Conservation (phyloP, 2,329 filamentous ascomycete species). For the Colletotrichum sp. region DNA sequence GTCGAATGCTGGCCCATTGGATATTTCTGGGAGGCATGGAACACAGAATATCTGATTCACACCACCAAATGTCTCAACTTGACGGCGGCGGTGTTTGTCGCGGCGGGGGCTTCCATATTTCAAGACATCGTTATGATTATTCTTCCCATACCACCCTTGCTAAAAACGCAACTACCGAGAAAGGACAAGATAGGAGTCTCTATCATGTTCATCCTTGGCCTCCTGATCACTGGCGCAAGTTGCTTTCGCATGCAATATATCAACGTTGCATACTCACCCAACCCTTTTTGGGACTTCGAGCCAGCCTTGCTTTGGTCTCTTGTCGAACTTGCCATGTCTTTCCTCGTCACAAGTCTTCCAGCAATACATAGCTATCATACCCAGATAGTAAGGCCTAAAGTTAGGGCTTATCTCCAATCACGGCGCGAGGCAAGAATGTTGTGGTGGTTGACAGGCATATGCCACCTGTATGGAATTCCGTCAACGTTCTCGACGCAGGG, state of each 20-base stretch:
- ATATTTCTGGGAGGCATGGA: background rate
- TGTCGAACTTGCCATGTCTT: background rate
- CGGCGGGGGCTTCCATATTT: background rate
- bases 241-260: background rate
- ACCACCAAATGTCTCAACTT: slow-evolving; percentile 2
- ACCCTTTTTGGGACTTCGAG: slow-evolving; percentile 5
- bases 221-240: background rate
- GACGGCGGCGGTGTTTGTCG: background rate
- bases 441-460: slow-evolving; percentile 38
- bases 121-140: slow-evolving; percentile 2
- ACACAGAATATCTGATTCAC: background rate
- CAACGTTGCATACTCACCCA: background rate
- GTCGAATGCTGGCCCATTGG: background rate
- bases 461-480: slow-evolving; percentile 28
- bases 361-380: background rate
- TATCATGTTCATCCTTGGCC: background rate
- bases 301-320: background rate
- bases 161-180: background rate
- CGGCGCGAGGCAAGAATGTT: slow-evolving; percentile 27
- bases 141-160: background rate
- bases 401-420: background rate
- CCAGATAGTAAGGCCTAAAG: background rate
- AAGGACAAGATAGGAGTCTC: background rate
- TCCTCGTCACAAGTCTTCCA: background rate
- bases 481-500: background rate